Percentiles rank a stretch among this genome's conserved stretches.
Evolutionary conservation across 2,329 filamentous ascomycete genomes (phyloP).

Genomic region (Colletotrichum siamense): DNA sequence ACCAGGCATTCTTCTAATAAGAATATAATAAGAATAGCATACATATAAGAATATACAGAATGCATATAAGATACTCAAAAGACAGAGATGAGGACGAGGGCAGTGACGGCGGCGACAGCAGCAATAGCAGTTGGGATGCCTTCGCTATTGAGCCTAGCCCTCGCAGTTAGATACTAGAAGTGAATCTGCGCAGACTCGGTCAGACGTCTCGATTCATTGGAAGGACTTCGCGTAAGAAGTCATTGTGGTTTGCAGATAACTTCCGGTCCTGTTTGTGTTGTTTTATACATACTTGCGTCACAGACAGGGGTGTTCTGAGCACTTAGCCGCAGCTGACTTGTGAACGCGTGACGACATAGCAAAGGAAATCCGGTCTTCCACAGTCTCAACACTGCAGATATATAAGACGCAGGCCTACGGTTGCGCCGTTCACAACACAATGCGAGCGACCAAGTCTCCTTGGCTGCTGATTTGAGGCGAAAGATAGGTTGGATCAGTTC

Average conservation of each 20-base stretch:
- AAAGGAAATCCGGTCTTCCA: background rate
- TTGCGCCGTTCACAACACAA: background rate
- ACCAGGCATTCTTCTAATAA: background rate
- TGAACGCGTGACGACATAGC: background rate
- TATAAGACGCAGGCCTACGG: background rate
- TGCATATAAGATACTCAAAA: rapidly evolving
- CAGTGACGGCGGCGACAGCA: background rate
- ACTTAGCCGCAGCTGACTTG: background rate
- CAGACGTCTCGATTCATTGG: background rate
- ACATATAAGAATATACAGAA: background rate
- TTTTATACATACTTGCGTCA: background rate
- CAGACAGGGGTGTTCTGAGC: background rate
- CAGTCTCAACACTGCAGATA: background rate
- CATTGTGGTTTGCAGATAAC: background rate
- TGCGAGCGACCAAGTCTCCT: background rate
- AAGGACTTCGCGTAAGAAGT: background rate
- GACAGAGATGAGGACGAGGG: rapidly evolving
- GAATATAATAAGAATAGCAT: too few species aligned
- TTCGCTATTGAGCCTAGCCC: background rate
- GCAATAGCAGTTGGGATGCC: background rate
- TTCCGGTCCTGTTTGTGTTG: rapidly evolving
- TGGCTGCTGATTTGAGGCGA: background rate
- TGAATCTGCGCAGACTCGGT: background rate
- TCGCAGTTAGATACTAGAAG: rapidly evolving
- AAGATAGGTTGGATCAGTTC: background rate